Percentiles rank a stretch among this genome's conserved stretches.
Evolutionary conservation across 2,329 filamentous ascomycete genomes (phyloP).

Genomic region (Xylaria multiplex): DNA sequence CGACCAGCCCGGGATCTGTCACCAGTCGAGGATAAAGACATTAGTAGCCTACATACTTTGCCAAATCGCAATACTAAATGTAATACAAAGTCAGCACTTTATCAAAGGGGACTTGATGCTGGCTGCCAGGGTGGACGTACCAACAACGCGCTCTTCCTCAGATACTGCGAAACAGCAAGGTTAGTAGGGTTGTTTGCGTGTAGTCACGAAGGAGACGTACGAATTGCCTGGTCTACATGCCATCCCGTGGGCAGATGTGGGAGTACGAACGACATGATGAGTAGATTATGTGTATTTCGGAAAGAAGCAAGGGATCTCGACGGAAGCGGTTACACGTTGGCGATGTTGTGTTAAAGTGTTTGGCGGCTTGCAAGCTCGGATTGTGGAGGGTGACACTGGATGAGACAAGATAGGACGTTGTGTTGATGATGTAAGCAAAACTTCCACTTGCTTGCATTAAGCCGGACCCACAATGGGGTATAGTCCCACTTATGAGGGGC

Average conservation of each 20-base stretch:
- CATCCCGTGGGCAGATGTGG: constrained; percentile 92
- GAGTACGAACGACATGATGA: constrained; percentile 79
- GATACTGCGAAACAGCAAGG: constrained; percentile 50
- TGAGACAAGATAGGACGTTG: background rate
- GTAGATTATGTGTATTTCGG: background rate
- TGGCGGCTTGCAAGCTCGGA: background rate
- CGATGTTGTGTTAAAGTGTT: constrained; percentile 5
- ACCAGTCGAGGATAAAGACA: background rate
- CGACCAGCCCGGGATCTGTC: background rate
- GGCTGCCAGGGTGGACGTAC: constrained; percentile 18
- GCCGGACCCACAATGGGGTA: background rate
- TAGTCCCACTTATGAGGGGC: constrained; percentile 1
- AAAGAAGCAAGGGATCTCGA: background rate
- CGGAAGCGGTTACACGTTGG: background rate
- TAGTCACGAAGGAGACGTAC: constrained; percentile 10
- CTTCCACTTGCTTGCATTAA: no score
- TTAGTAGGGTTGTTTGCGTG: constrained; percentile 15
- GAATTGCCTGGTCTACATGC: constrained; percentile 98
- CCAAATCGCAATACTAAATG: constrained; percentile 33
- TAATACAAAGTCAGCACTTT: background rate
- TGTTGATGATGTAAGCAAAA: constrained; percentile 21
- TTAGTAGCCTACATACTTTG: constrained; percentile 22
- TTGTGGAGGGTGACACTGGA: background rate
- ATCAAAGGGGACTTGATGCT: background rate
- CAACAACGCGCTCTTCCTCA: constrained; percentile 89